Evolutionary conservation across 306 rosid species (phyloP).

Genomic region (Astragalus glycyphyllos): DNA sequence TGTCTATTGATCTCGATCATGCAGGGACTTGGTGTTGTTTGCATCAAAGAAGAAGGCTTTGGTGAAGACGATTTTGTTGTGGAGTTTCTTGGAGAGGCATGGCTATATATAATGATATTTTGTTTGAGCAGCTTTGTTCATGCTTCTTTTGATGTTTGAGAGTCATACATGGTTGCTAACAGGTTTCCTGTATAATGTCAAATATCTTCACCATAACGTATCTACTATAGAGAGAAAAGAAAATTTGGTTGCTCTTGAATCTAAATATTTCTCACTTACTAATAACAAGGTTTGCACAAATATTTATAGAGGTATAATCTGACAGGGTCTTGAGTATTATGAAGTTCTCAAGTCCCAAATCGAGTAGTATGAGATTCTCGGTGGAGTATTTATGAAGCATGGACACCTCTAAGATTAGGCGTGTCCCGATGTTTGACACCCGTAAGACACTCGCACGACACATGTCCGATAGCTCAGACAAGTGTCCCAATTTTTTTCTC

Average conservation of each 20-base stretch:
- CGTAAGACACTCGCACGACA: too few relatives aligned
- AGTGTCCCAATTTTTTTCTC: too few relatives aligned
- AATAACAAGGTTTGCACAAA: too few relatives aligned
- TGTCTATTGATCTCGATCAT: constrained; percentile 42
- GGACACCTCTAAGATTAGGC: too few relatives aligned
- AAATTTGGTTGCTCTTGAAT: background rate
- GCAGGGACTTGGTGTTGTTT: constrained; percentile 98
- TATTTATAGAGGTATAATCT: too few relatives aligned
- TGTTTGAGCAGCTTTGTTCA: background rate
- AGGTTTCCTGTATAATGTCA: constrained; percentile 15
- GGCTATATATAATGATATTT: constrained; percentile 30
- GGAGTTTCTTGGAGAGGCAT: constrained; percentile 98
- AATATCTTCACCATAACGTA: constrained; percentile 21
- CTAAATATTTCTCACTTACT: too few relatives aligned
- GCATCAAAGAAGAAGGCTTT: constrained; percentile 89
- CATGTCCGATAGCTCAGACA: too few relatives aligned
- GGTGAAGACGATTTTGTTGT: constrained; percentile 86
- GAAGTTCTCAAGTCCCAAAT: too few relatives aligned
- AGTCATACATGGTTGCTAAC: constrained; percentile 15
- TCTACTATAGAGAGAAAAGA: background rate
- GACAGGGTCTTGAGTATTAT: too few relatives aligned
- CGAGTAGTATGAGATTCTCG: too few relatives aligned
- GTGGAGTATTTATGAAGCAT: too few relatives aligned
- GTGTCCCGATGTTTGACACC: too few relatives aligned
- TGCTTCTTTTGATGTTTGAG: constrained; percentile 13